phyloP scores from a whole-genome alignment of 2,329 filamentous ascomycete genomes.

The Diaporthe sp. region DNA sequence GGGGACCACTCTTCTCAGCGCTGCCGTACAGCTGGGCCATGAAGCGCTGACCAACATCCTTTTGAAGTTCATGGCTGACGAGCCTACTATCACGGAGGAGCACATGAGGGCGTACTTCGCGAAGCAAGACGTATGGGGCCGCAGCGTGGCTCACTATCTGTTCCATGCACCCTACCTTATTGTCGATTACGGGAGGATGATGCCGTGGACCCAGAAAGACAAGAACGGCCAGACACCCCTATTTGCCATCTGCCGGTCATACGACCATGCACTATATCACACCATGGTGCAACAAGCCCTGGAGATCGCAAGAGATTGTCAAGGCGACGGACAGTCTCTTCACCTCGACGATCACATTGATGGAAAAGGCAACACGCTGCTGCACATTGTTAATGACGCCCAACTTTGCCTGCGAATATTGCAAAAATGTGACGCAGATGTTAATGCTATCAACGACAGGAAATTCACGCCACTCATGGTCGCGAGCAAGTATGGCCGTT shows the following conservation, averaged over 20 bases:
- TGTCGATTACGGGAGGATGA: constrained; percentile 77
- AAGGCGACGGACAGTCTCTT: constrained; percentile 83
- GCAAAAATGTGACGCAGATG: constrained; percentile 90
- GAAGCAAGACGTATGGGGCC: constrained; percentile 85
- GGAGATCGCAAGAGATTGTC: constrained; percentile 78
- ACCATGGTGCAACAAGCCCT: constrained; percentile 90
- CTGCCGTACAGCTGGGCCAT: constrained; percentile 89
- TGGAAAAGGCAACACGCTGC: constrained; percentile 89
- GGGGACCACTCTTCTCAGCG: constrained; percentile 88
- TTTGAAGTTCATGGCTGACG: constrained; percentile 75
- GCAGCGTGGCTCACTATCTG: constrained; percentile 94
- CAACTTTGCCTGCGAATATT: constrained; percentile 82
- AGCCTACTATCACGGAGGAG: constrained; percentile 62
- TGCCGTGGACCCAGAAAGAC: constrained; percentile 92
- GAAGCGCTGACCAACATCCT: constrained; percentile 81
- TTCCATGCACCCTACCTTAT: constrained; percentile 92
- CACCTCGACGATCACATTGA: constrained; percentile 96
- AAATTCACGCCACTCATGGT: constrained; percentile 97
- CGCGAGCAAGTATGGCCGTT: constrained; percentile 96
- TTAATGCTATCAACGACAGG: constrained; percentile 95
- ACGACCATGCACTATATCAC: constrained; percentile 90
- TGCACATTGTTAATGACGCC: constrained; percentile 95
- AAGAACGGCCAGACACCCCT: constrained; percentile 98
- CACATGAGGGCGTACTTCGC: constrained; percentile 78
- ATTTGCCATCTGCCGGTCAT: constrained; percentile 94